Conservation (phyloP, 345 rosid species). For the Ceriops zippeliana region DNA sequence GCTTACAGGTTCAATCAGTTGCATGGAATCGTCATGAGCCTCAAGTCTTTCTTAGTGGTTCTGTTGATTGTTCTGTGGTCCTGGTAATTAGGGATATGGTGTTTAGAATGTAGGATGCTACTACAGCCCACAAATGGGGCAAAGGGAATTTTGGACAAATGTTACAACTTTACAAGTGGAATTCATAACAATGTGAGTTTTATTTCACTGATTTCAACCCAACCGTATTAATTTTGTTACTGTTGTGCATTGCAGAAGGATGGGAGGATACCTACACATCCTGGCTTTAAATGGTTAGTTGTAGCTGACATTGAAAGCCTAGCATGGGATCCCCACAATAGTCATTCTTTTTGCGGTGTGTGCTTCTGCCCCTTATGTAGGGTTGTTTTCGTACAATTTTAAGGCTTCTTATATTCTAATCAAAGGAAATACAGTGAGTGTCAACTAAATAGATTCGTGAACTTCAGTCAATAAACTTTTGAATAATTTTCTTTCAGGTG, state of each 20-base stretch:
- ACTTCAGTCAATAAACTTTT: slow-evolving; percentile 1
- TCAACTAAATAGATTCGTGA: neutral
- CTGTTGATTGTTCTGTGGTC: slow-evolving; percentile 85
- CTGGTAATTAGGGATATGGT: slow-evolving; percentile 50
- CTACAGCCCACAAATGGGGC: neutral
- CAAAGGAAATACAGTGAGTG: neutral
- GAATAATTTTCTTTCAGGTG: slow-evolving; percentile 38
- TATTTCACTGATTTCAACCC: neutral
- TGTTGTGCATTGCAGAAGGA: slow-evolving; percentile 59
- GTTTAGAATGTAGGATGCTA: neutral
- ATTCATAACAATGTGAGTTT: neutral
- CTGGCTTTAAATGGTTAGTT: slow-evolving; percentile 78
- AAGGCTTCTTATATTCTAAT: neutral
- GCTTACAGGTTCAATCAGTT: slow-evolving; percentile 82
- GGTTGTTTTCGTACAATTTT: neutral
- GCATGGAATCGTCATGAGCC: slow-evolving; percentile 85
- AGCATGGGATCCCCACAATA: slow-evolving; percentile 88
- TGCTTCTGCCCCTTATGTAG: slow-evolving; percentile 17
- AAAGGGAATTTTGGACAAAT: neutral
- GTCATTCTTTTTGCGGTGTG: slow-evolving; percentile 81
- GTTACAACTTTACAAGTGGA: too few species aligned
- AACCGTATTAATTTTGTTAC: slow-evolving; percentile 3
- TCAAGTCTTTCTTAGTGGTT: slow-evolving; percentile 94
- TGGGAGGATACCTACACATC: slow-evolving; percentile 61
- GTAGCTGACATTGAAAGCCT: slow-evolving; percentile 79